Percentiles rank a stretch among this genome's conserved stretches.
Conservation (phyloP, 164 flowering plant genomes). For the Magnolia officinalis region DNA sequence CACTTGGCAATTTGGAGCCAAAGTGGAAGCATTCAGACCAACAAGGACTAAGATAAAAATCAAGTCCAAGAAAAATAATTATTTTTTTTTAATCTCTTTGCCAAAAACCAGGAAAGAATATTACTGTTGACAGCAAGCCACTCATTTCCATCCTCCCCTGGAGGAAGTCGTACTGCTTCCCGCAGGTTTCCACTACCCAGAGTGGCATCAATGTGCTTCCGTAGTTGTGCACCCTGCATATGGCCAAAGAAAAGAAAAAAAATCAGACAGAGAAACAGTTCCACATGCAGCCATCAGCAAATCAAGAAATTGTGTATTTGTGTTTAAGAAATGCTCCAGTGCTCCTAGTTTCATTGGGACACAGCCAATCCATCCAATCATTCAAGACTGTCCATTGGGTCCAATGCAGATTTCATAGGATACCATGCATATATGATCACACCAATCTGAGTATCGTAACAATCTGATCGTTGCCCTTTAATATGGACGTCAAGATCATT, state of each 20-base stretch:
- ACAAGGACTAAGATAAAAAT: neutral
- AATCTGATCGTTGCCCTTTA: too few relatives aligned
- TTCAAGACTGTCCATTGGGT: too few relatives aligned
- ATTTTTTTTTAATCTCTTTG: neutral
- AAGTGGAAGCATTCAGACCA: neutral
- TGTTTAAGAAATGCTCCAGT: neutral
- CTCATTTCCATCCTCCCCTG: slow-evolving; percentile 98
- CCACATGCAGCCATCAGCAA: neutral
- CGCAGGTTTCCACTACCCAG: slow-evolving; percentile 98
- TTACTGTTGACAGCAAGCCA: slow-evolving; percentile 99
- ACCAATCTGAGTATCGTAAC: too few relatives aligned
- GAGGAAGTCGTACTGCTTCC: slow-evolving; percentile 98
- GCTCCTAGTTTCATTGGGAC: too few relatives aligned
- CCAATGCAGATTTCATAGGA: too few relatives aligned
- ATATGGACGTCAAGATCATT: too few relatives aligned
- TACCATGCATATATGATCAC: too few relatives aligned
- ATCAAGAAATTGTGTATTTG: neutral
- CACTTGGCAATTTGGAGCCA: neutral
- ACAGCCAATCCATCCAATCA: too few relatives aligned
- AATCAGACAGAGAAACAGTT: neutral
- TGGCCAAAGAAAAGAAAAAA: neutral
- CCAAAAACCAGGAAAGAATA: slow-evolving; percentile 22
- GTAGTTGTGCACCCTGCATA: slow-evolving; percentile 88
- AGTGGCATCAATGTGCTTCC: slow-evolving; percentile 98
- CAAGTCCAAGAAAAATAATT: neutral